phyloP scores from a whole-genome alignment of 2,329 filamentous ascomycete species.

The Fusarium verrucosum region DNA sequence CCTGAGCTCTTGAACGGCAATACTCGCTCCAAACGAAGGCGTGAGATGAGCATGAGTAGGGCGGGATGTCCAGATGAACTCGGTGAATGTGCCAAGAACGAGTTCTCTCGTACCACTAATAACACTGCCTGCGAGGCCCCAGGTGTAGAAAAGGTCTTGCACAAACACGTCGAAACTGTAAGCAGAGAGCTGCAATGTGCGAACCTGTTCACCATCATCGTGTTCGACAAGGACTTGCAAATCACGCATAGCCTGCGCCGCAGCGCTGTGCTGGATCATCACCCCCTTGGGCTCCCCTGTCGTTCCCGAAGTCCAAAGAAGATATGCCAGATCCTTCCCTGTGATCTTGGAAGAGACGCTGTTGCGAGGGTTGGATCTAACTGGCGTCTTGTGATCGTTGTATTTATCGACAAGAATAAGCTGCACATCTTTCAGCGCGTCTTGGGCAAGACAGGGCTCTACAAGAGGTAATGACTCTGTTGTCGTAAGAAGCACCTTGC shows the following conservation, averaged over 20 bases:
- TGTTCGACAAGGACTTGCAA: slow-evolving; percentile 24
- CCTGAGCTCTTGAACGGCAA: slow-evolving; percentile 13
- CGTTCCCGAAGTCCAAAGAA: slow-evolving; percentile 22
- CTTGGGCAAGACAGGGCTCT: slow-evolving; percentile 6
- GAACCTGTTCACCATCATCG: slow-evolving; percentile 12
- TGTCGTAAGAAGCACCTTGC: slow-evolving; percentile 7
- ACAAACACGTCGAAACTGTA: slow-evolving; percentile 33
- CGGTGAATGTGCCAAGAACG: slow-evolving; percentile 15
- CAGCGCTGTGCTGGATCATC: slow-evolving; percentile 25
- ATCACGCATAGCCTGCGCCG: slow-evolving; percentile 16
- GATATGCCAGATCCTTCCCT: slow-evolving; percentile 6
- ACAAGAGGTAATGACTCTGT: slow-evolving; percentile 8
- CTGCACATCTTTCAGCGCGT: background rate
- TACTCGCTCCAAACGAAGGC: slow-evolving; percentile 23
- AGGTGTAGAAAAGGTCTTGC: slow-evolving; percentile 20
- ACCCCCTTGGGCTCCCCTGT: slow-evolving; percentile 27
- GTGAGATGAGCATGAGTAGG: slow-evolving; percentile 24
- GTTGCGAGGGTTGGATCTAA: background rate
- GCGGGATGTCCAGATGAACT: slow-evolving; percentile 24
- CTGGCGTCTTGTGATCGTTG: background rate
- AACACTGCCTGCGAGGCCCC: slow-evolving; percentile 11
- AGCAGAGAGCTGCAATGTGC: slow-evolving; percentile 11
- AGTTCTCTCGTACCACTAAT: slow-evolving; percentile 19
- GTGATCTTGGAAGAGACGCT: background rate
- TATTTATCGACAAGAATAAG: slow-evolving; percentile 24